phyloP scores from a whole-genome alignment of 73 alveolate genomes.

The Paramecium caudatum region DNA sequence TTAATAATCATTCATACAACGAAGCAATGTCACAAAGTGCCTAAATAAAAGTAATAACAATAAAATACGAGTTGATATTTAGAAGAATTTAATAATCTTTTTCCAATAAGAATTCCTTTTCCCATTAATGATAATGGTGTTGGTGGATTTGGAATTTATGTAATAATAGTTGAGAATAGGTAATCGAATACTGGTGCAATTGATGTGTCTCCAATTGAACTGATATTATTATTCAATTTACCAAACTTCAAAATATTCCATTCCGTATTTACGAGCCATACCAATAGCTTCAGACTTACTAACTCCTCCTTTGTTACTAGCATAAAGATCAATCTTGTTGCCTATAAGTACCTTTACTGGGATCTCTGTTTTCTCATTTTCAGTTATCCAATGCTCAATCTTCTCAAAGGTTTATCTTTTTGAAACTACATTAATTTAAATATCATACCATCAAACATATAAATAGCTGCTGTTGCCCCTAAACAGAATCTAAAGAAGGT shows the following conservation, averaged over 20 bases:
- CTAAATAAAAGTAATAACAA: not conserved
- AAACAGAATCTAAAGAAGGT: constrained; percentile 93
- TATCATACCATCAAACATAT: constrained; percentile 89
- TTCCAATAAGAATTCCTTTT: constrained; percentile 94
- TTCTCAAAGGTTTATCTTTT: constrained; percentile 96
- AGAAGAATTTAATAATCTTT: constrained; percentile 93
- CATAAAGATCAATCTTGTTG: constrained; percentile 94
- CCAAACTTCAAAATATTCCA: constrained; percentile 95
- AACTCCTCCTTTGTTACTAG: constrained; percentile 95
- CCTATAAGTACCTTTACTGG: constrained; percentile 95
- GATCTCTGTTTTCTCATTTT: constrained; percentile 94
- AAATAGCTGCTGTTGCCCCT: constrained; percentile 98
- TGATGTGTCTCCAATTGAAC: constrained; percentile 94
- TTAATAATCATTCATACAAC: constrained; percentile 70
- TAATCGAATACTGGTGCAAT: constrained; percentile 94
- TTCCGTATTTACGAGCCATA: constrained; percentile 96
- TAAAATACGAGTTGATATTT: constrained; percentile 78
- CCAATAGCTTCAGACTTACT: constrained; percentile 97
- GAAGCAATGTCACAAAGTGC: constrained; percentile 78
- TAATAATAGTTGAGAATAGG: constrained; percentile 90
- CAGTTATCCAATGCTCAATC: constrained; percentile 96
- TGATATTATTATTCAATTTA: constrained; percentile 42
- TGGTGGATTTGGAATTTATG: constrained; percentile 96
- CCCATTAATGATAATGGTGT: constrained; percentile 96
- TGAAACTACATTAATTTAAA: constrained; percentile 76